Base-by-base conservation (phyloP, 345 rosid genomes). In the Brassica rapa region DNA sequence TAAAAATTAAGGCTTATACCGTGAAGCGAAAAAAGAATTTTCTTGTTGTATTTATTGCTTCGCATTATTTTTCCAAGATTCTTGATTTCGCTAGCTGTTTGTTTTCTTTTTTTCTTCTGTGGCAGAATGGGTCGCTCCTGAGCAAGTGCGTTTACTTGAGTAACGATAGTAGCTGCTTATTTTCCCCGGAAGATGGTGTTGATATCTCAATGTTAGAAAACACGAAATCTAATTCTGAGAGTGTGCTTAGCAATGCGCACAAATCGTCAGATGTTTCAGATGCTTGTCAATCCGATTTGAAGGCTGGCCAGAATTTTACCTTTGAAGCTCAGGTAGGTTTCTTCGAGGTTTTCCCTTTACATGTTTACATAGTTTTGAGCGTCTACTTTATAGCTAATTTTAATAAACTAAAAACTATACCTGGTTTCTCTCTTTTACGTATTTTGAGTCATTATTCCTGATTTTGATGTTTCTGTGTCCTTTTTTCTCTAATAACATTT, bases 121-220 rank as follows among this genome's bases (percentile, higher is more conserved):
- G 73, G 79, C 90, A 95, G 98, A 95, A 91, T 83, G 96, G 96
- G 69, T 87, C 82, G 29, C 92, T 93, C 82, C 85, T 95, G 90
- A 87, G 88, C 82, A 91, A 89, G 84, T 86, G 88, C 83, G 84
- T 87, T 32, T 91, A 93, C 89, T 86, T 95, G 92, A 86, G 96
- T 80, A 93, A 86, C 66, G 96, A 89, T 73, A 93, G 99, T 89
- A 91, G 96, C 87, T 95, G 90, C 83, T 84, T 97, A 24, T 83
- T 93, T 68, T 86, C 91, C 59, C 61, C 73, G 35, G 98, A 93
- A 74, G 99, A 95, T 86, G 92, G 94, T 74, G 99, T 95, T 74
- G 87, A 90, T 60, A 84, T 95, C 67, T 83, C 85, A 56, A 82
- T 89, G 84, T 78, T 85, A 64, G 96, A 92, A 66, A 83, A 82